A percentile compares a stretch with the other conserved stretches of the same genome.
Conservation (phyloP, 2,329 filamentous ascomycete genomes). For the Monilinia laxa region DNA sequence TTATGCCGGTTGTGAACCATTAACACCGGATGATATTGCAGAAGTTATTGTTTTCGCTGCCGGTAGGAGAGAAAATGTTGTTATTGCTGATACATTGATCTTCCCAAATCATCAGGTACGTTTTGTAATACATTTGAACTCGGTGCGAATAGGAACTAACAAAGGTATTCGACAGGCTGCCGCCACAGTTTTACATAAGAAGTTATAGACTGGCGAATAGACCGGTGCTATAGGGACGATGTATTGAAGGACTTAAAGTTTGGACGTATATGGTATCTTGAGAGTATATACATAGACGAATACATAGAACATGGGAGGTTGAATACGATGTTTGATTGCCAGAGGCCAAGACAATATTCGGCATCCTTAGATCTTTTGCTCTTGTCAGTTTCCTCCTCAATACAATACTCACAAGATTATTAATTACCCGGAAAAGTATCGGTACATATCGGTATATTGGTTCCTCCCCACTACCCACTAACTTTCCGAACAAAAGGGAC, state of each 20-base stretch:
- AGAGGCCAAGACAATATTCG: background rate
- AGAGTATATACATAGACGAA: background rate
- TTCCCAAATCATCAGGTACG: conserved; percentile 87
- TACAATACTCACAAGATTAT: background rate
- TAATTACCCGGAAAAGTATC: background rate
- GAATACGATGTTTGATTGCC: background rate
- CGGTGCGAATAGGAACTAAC: conserved; percentile 24
- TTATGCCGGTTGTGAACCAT: conserved; percentile 76
- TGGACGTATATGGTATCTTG: background rate
- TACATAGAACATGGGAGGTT: background rate
- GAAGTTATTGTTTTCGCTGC: conserved; percentile 87
- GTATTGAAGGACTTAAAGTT: conserved; percentile 32
- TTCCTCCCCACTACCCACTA: background rate
- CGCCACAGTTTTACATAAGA: conserved; percentile 49
- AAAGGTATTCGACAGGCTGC: conserved; percentile 35
- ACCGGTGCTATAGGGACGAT: conserved; percentile 39
- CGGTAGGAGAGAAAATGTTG: conserved; percentile 83
- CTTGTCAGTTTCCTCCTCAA: background rate
- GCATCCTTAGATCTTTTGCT: background rate
- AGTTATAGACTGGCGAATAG: conserved; percentile 38
- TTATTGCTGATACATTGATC: conserved; percentile 81
- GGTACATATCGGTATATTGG: background rate
- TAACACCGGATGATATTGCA: conserved; percentile 88
- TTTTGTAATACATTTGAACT: conserved; percentile 35
- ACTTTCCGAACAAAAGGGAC: background rate